Evolutionary conservation across 2,329 filamentous ascomycete genomes (phyloP), one percentile per base, ranked within the genome.

Genomic region (Chaetomium sp.): DNA sequence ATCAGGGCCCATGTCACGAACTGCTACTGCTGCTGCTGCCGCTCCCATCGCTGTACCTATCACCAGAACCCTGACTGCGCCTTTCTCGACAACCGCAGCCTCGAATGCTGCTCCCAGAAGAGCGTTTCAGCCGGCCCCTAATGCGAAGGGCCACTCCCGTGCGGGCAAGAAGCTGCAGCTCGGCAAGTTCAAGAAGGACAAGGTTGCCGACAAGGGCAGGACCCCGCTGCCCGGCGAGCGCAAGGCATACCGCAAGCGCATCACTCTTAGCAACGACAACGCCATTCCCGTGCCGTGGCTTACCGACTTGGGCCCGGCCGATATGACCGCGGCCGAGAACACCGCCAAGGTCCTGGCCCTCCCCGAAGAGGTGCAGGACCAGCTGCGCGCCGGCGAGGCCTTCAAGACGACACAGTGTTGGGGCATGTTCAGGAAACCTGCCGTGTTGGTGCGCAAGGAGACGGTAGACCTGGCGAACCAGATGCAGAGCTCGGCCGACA

Each of bases 261-360:
- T 99, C 73, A 88, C 96, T 65, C 87, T 99, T 66, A 94, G 90
- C 82, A 99, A 98, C 80, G 90, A 91, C 77, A 98, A 97, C 79
- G 95, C 95, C 57, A 81, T 97, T 45, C 86, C 89, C 65, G 90
- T 98, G 8, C 75, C 81, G 27, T 90, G 87, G 12, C 81, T 96
- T 70, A 78, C 83, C 65, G 83, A 89, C 57, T 74, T 96, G 62
- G 82, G 78, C 13, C 74, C 78, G 10, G 80, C 83, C 67, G 84
- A 82, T 51, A 79, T 89, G 78, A 76, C 83, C 21, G 79, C 83
- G 62, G 77, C 79, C 33, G 80, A 81, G 38, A 83, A 85, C 58
- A 79, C 84, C 10, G 92, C 90, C 42, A 84, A 84, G 66, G 85
- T 98, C 33, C 79, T 92, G 60, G 85, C 85, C 1, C 78, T 98